Conservation (phyloP, 352 stramenopile genomes). For the Pythium sp. region DNA sequence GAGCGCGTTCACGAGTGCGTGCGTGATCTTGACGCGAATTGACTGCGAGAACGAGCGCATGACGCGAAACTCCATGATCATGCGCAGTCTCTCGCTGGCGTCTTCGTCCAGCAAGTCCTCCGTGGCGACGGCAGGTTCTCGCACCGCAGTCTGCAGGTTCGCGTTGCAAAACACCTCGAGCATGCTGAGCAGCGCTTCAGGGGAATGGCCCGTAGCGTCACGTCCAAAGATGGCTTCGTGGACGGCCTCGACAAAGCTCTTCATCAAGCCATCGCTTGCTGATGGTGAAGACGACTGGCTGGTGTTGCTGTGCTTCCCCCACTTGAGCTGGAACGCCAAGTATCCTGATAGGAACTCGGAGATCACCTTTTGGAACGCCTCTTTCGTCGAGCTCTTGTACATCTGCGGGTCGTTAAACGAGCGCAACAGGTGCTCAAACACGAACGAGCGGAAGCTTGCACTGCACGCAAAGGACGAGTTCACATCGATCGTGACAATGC, state of each 20-base stretch:
- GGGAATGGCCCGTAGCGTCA: slow-evolving; percentile 48
- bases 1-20: slow-evolving; percentile 43
- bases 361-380: slow-evolving; percentile 34
- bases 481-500: slow-evolving; percentile 13
- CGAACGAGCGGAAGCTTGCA: slow-evolving; percentile 48
- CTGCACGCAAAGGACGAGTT: slow-evolving; percentile 37
- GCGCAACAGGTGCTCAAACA: slow-evolving; percentile 48
- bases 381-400: slow-evolving; percentile 60
- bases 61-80: slow-evolving; percentile 73
- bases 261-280: slow-evolving; percentile 14
- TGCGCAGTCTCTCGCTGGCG: slow-evolving; percentile 52
- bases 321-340: slow-evolving; percentile 28
- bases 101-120: slow-evolving; percentile 25
- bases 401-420: slow-evolving; percentile 69
- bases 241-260: slow-evolving; percentile 31
- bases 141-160: slow-evolving; percentile 19
- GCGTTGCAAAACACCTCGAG: slow-evolving; percentile 52
- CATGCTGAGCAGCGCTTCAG: slow-evolving; percentile 69
- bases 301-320: neutral
- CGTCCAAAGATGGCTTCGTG: slow-evolving; percentile 56
- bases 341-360: slow-evolving; percentile 38
- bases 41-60: slow-evolving; percentile 72
- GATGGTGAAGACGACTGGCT: neutral
- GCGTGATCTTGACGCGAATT: slow-evolving; percentile 52
- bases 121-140: neutral